Evolutionary conservation across 257 asterid species (phyloP), one percentile per base, ranked within the genome.

Genomic region (Penstemon eatonii): DNA sequence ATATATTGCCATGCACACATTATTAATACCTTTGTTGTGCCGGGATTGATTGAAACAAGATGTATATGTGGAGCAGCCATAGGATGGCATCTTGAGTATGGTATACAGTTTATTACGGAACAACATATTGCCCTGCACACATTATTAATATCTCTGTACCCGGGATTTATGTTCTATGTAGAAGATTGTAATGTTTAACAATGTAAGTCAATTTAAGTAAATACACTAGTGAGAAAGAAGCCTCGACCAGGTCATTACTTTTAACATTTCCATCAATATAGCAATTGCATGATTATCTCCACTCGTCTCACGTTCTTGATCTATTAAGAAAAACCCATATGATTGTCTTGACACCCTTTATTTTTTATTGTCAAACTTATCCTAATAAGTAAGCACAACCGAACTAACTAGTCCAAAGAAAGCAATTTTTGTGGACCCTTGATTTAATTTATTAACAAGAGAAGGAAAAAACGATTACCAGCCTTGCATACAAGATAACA

Each of bases 331-430:
- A 46, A n/a, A 37, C 56, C 0, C 37, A 38, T 37, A 72, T 45
- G 8, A 25, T 43, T 58, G 39, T 68, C 4, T 50, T 39, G 13
- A 36, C 38, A 13, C 65, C 63, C 19, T 52, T n/a, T 6, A 6
- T 44, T 63, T 33, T 46, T 63, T 25, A 71, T 54, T 63, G 51
- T 63, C 52, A 62, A 64, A 18, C 60, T 47, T 46, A 54, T 46
- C 33, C 65, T 63, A 54, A 59, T 25, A 25, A 25, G 33, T 25
- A 25, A 25, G 33, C 33, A 25, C 33, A 25, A 25, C 33, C 1
- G 2, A 25, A 25, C 33, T 25, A 25, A 25, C 33, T 25, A 25
- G 33, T 25, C 33, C 2, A 25, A 25, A 0, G 33, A 25, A 25
- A 25, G 33, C 33, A 25, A 25, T 25, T 25, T 25, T 25, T 25